Conservation (phyloP, 495 filamentous ascomycete genomes). For the Acidomyces sp. region DNA sequence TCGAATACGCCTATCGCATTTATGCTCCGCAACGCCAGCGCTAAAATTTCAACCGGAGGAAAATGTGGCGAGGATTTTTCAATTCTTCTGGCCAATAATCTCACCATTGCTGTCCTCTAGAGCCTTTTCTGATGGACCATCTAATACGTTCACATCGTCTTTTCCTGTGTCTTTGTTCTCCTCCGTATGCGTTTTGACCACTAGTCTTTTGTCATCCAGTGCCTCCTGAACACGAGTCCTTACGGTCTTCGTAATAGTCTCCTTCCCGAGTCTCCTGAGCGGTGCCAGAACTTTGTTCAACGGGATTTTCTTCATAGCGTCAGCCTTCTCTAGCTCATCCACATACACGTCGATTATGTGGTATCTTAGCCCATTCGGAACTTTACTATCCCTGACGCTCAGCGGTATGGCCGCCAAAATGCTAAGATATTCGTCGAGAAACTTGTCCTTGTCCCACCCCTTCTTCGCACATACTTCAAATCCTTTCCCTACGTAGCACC, state of each 20-base stretch:
- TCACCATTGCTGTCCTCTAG: no score
- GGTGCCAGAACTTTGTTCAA: conserved; percentile 46
- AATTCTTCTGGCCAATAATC: no score
- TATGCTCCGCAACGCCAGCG: no score
- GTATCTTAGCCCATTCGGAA: conserved; percentile 72
- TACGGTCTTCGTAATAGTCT: conserved; percentile 58
- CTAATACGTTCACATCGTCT: no score
- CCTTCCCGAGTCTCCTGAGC: conserved; percentile 40
- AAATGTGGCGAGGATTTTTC: no score
- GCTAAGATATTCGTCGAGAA: conserved; percentile 26
- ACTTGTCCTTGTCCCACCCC: conserved; percentile 27
- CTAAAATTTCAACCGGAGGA: no score
- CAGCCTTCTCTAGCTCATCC: conserved; percentile 51
- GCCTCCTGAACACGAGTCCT: conserved; percentile 57
- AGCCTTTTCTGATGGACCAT: no score
- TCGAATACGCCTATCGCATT: no score
- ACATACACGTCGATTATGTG: conserved; percentile 88
- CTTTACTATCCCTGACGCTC: conserved; percentile 33
- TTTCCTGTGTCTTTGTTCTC: no score
- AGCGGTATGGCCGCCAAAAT: conserved; percentile 34
- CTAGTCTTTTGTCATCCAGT: conserved; percentile 61
- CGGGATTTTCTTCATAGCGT: conserved; percentile 43
- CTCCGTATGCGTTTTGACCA: no score
- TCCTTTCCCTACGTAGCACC: conserved; percentile 56
- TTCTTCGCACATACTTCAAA: conserved; percentile 42